Conservation (phyloP, 495 filamentous ascomycete species). For the Evernia prunastri region DNA sequence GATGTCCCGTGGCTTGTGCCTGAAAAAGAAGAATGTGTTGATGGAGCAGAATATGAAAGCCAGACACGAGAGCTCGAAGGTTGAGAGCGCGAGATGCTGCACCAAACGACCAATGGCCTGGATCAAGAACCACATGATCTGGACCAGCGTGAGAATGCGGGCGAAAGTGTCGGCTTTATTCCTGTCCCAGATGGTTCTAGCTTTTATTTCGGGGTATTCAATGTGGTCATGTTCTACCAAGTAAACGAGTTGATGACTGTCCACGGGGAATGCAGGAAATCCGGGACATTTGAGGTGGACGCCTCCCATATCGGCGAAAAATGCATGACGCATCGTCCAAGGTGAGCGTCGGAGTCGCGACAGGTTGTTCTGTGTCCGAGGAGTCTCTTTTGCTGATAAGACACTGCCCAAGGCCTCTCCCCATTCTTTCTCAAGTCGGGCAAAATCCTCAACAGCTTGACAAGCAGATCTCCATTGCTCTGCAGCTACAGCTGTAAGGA, state of each 20-base stretch:
- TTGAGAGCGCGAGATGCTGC: slow-evolving; percentile 25
- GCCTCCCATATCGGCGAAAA: slow-evolving; percentile 37
- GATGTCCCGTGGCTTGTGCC: slow-evolving; percentile 30
- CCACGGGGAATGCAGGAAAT: slow-evolving; percentile 28
- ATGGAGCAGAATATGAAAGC: slow-evolving; percentile 27
- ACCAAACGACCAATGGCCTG: slow-evolving; percentile 22
- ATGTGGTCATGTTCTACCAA: slow-evolving; percentile 26
- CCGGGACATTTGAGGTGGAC: slow-evolving; percentile 24
- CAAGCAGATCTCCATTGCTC: too few species aligned
- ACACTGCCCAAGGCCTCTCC: too few species aligned
- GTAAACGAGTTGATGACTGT: slow-evolving; percentile 27
- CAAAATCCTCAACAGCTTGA: too few species aligned
- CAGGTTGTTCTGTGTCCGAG: too few species aligned
- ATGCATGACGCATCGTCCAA: slow-evolving; percentile 33
- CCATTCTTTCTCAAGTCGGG: too few species aligned
- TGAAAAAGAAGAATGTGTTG: slow-evolving; percentile 26
- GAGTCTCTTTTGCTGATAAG: too few species aligned
- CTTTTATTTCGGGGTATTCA: slow-evolving; percentile 17
- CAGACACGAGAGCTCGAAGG: slow-evolving; percentile 25
- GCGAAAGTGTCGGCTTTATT: slow-evolving; percentile 30
- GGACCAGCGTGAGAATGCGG: slow-evolving; percentile 27
- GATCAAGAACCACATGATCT: slow-evolving; percentile 30
- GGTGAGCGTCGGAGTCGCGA: too few species aligned
- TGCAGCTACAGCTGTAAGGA: too few species aligned
- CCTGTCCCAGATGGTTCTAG: slow-evolving; percentile 27